These are phyloP conservation scores for Ceratobasidium papillatum DNA, from an alignment of 1,284 basidiomycete species.

Conservation along the genomic window DNA sequence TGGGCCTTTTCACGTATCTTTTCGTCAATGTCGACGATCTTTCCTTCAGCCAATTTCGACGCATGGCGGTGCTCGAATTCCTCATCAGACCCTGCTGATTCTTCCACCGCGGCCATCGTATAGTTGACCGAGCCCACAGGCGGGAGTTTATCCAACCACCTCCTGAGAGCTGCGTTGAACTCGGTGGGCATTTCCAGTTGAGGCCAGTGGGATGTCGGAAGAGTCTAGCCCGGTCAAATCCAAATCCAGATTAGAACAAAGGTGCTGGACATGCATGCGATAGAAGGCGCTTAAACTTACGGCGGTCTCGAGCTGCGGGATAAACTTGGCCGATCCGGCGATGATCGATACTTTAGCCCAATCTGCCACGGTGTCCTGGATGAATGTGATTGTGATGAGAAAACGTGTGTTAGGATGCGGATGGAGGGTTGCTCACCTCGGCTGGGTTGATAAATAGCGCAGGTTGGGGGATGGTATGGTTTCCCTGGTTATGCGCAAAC, in stretches of 20 bases:
- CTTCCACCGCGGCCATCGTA: slow-evolving; percentile 5
- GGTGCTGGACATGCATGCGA: background rate
- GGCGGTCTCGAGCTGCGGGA: slow-evolving; percentile 63
- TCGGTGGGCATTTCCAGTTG: slow-evolving; percentile 64
- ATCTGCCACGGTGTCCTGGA: slow-evolving; percentile 70
- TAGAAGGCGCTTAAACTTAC: slow-evolving; percentile 51
- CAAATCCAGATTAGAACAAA: slow-evolving; percentile 10
- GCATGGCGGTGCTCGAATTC: background rate
- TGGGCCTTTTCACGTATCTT: slow-evolving; percentile 24
- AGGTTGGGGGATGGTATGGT: slow-evolving; percentile 65
- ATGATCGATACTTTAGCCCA: slow-evolving; percentile 59
- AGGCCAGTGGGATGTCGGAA: slow-evolving; percentile 64
- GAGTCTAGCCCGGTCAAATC: slow-evolving; percentile 33
- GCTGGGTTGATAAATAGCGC: slow-evolving; percentile 65
- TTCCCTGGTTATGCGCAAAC: slow-evolving; percentile 62
- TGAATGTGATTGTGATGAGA: background rate
- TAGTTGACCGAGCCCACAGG: slow-evolving; percentile 36
- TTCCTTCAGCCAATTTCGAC: slow-evolving; percentile 17
- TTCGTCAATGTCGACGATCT: slow-evolving; percentile 32
- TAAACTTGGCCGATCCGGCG: slow-evolving; percentile 57
- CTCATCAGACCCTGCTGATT: background rate
- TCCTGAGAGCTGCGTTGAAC: slow-evolving; percentile 59
- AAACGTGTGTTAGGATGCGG: background rate
- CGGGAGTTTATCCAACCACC: slow-evolving; percentile 53
- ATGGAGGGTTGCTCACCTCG: slow-evolving; percentile 60